Evolutionary conservation across 2,329 filamentous ascomycete genomes (phyloP).

Genomic region (Aspergillus jensenii): DNA sequence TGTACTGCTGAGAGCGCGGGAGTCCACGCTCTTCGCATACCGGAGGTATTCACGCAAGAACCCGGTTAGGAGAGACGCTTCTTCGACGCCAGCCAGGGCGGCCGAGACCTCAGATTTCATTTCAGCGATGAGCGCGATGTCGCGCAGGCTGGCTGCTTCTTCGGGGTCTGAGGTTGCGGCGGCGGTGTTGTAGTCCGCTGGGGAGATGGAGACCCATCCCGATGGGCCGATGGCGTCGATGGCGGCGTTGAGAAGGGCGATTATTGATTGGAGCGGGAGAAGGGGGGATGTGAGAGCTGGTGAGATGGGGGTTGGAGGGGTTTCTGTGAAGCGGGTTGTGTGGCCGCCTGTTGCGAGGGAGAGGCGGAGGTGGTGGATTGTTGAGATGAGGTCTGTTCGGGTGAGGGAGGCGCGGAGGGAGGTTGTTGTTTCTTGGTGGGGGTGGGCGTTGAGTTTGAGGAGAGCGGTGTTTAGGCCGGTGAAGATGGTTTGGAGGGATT

Average conservation of each 20-base stretch:
- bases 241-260: slow-evolving; percentile 44
- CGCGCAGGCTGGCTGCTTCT: slow-evolving; percentile 22
- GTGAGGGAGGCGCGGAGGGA: slow-evolving; percentile 40
- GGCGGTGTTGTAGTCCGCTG: slow-evolving; percentile 2
- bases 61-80: slow-evolving; percentile 48
- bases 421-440: slow-evolving; percentile 29
- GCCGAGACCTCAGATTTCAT: slow-evolving; percentile 51
- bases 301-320: slow-evolving; percentile 36
- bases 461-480: slow-evolving; percentile 39
- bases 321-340: slow-evolving; percentile 44
- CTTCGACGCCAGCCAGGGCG: slow-evolving; percentile 48
- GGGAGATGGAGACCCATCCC: slow-evolving; percentile 45
- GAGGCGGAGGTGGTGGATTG: slow-evolving; percentile 45
- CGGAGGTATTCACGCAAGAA: slow-evolving; percentile 48
- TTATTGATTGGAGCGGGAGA: slow-evolving; percentile 40
- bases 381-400: slow-evolving; percentile 39
- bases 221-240: slow-evolving; percentile 50
- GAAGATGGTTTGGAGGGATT: slow-evolving; percentile 36
- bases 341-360: slow-evolving; percentile 44
- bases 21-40: slow-evolving; percentile 35
- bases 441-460: slow-evolving; percentile 36
- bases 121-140: slow-evolving; percentile 47
- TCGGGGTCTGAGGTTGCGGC: slow-evolving; percentile 29
- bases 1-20: slow-evolving; percentile 3
- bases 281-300: slow-evolving; percentile 36